phyloP scores from a whole-genome alignment of 306 rosid genomes.

The Prunus salicina region DNA sequence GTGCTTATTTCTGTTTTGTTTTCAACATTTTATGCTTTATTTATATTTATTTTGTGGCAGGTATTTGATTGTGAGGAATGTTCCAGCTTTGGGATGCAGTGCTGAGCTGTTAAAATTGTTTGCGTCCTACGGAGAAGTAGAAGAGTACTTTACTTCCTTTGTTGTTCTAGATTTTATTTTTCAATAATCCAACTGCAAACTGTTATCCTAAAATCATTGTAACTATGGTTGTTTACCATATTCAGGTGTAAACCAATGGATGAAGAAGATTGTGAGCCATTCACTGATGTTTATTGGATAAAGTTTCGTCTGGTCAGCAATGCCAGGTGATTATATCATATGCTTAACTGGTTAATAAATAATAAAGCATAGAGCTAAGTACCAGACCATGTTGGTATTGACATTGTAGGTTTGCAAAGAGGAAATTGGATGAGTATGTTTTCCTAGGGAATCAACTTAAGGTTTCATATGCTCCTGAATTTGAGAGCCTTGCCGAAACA shows the following conservation, averaged over 20 bases:
- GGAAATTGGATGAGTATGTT: conserved; percentile 75
- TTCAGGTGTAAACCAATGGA: conserved; percentile 89
- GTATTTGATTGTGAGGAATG: conserved; percentile 76
- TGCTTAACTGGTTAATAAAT: neutral
- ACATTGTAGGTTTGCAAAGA: conserved; percentile 75
- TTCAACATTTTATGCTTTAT: neutral
- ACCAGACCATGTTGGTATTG: neutral
- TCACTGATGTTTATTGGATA: conserved; percentile 86
- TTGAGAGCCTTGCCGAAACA: conserved; percentile 65
- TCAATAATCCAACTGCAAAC: neutral
- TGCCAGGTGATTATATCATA: conserved; percentile 58
- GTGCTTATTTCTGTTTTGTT: neutral
- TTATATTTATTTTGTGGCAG: conserved; percentile 24
- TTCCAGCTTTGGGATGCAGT: conserved; percentile 87
- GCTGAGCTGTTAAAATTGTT: conserved; percentile 65
- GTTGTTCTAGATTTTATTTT: neutral
- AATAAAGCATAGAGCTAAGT: neutral
- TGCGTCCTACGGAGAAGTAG: conserved; percentile 72
- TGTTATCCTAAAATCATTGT: neutral
- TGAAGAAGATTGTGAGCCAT: conserved; percentile 79
- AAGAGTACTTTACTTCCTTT: conserved; percentile 49
- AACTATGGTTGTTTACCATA: neutral
- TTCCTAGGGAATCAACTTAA: conserved; percentile 76
- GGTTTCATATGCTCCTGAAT: conserved; percentile 77
- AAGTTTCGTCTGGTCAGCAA: conserved; percentile 67